Conservation (phyloP, 2,329 filamentous ascomycete species). For the Pseudogymnoascus sp. region DNA sequence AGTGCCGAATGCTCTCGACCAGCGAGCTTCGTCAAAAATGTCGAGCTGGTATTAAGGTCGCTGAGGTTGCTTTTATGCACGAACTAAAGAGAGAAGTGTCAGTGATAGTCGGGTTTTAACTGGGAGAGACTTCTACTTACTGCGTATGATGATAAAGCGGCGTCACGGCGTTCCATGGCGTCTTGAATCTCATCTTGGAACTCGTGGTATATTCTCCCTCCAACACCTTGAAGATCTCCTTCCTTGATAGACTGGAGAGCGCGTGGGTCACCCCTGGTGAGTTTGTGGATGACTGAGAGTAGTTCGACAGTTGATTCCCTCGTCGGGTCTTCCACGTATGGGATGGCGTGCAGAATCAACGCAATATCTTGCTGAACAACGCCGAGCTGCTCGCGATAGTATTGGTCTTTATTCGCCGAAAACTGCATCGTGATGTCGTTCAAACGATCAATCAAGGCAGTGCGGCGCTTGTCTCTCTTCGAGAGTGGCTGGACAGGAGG, state of each 20-base stretch:
- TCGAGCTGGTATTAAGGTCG: conserved; percentile 50
- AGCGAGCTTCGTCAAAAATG: conserved; percentile 55
- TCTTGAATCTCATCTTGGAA: conserved; percentile 85
- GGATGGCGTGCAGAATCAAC: conserved; percentile 76
- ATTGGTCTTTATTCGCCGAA: conserved; percentile 68
- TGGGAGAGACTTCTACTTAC: conserved; percentile 42
- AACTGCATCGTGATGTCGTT: conserved; percentile 69
- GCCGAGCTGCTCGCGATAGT: conserved; percentile 83
- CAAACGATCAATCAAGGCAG: conserved; percentile 71
- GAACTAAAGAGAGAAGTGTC: conserved; percentile 36
- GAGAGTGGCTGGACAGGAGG: conserved; percentile 36
- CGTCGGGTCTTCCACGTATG: conserved; percentile 64
- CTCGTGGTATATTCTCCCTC: conserved; percentile 74
- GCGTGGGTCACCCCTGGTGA: conserved; percentile 28
- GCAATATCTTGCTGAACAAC: conserved; percentile 88
- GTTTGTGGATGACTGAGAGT: conserved; percentile 26
- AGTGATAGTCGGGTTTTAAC: conserved; percentile 12
- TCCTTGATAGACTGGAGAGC: conserved; percentile 24
- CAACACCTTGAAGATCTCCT: conserved; percentile 43
- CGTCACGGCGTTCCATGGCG: conserved; percentile 78
- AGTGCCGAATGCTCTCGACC: conserved; percentile 53
- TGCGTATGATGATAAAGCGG: conserved; percentile 70
- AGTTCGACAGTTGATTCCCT: conserved; percentile 41
- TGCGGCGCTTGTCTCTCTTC: conserved; percentile 85
- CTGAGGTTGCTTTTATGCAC: conserved; percentile 55